Conservation (phyloP, 257 asterid species). For the Solanum bulbocastanum region DNA sequence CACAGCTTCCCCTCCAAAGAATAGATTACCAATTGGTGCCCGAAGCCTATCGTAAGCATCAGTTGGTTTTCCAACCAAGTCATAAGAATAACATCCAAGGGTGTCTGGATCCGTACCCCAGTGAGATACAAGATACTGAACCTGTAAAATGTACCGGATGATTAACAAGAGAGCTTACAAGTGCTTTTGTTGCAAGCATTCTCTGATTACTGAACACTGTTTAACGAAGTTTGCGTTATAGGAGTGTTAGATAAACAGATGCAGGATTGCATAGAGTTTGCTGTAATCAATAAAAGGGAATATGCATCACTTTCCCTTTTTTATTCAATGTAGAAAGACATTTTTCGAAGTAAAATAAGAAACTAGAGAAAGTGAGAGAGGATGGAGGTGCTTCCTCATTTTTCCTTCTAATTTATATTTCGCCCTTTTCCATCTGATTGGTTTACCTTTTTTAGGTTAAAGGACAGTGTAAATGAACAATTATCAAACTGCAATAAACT, state of each 20-base stretch:
- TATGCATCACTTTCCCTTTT: background rate
- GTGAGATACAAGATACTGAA: slow-evolving; percentile 66
- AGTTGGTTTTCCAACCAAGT: slow-evolving; percentile 77
- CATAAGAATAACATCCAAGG: slow-evolving; percentile 88
- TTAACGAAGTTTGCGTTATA: background rate
- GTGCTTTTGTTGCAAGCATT: background rate
- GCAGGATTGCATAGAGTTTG: background rate
- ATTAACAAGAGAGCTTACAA: background rate
- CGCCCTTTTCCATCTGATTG: background rate
- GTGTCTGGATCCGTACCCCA: slow-evolving; percentile 91
- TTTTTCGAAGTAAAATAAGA: background rate
- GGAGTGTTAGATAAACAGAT: background rate
- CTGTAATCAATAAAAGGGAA: background rate
- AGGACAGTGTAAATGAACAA: background rate
- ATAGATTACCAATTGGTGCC: slow-evolving; percentile 72
- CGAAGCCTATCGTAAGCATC: slow-evolving; percentile 85
- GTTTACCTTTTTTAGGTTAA: background rate
- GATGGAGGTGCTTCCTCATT: background rate
- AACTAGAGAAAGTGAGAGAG: background rate
- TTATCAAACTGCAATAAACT: background rate
- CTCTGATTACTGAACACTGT: background rate
- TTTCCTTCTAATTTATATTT: background rate
- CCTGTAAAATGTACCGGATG: slow-evolving; percentile 23
- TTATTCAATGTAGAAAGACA: background rate
- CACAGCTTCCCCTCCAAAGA: slow-evolving; percentile 97